Evolutionary conservation across 257 asterid genomes (phyloP), one percentile per base, ranked within the genome.

Genomic region (Catharanthus roseus): DNA sequence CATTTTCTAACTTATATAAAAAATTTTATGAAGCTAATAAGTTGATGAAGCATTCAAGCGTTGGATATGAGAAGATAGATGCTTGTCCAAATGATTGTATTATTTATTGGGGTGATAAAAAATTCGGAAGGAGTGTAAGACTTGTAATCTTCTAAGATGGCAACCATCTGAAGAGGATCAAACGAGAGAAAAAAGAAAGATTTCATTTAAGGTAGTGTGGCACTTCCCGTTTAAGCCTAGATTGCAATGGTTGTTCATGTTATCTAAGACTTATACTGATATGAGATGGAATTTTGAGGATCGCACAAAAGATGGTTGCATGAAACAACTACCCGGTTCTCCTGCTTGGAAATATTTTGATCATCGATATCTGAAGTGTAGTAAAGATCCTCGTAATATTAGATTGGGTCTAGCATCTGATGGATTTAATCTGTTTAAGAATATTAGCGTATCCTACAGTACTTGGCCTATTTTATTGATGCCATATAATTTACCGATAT

Each of bases 391-490:
- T 41, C 67, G 78, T 1, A 78, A 69, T 53, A 75, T 78, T 18
- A 65, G 75, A n/a, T 13, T 77, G 15, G 77, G 75, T n/a, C n/a
- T n/a, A n/a, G n/a, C n/a, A n/a, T n/a, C n/a, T n/a, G n/a, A n/a
- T n/a, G n/a, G n/a, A n/a, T 3, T 54, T 77, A 77, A 72, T 53
- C 75, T 54, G 6, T 77, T 77, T n/a, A 77, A 67, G 7, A 39
- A 11, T 10, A 77, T 50, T 70, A 65, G 41, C 72, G 64, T 36
- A 5, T 1, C 50, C 7, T 63, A 77, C 16, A 77, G 64, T 45
- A 72, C 74, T 5, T 72, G 74, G 77, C 77, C 61, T 5, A 73
- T 77, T 0, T 5, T 77, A 0, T 24, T 72, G 10, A 72, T 77
- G 2, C 53, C 71, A 24, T 60, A 67, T 18, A 72, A 77, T 42